Evolutionary conservation across 75 land plant species (phyloP).

Genomic region (Pinus taeda): DNA sequence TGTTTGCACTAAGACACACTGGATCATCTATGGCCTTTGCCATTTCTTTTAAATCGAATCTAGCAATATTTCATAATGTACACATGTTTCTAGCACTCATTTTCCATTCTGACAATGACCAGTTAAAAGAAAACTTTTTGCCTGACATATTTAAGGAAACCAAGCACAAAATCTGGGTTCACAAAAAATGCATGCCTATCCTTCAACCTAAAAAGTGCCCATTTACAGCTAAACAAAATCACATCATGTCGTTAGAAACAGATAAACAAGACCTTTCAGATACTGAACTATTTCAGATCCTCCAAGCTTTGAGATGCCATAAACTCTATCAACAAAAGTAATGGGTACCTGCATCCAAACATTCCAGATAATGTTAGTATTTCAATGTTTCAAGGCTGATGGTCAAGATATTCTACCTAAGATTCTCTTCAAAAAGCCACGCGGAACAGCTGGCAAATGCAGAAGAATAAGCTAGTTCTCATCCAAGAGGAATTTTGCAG

Average conservation of each 20-base stretch:
- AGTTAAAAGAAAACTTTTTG: too few relatives aligned
- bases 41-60: too few relatives aligned
- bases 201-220: too few relatives aligned
- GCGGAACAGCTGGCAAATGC: not conserved
- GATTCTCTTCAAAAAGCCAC: not conserved
- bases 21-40: too few relatives aligned
- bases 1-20: too few relatives aligned
- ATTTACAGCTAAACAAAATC: too few relatives aligned
- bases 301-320: conserved; percentile 97
- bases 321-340: conserved; percentile 98
- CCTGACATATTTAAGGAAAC: too few relatives aligned
- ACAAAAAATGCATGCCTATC: too few relatives aligned
- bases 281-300: conserved; percentile 97
- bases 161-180: too few relatives aligned
- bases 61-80: too few relatives aligned
- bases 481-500: not conserved
- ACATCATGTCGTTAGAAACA: conserved; percentile 75
- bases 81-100: too few relatives aligned
- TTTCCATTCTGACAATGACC: too few relatives aligned
- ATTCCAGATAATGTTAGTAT: conserved; percentile 1
- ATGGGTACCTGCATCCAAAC: conserved; percentile 78
- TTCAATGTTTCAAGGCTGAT: not conserved
- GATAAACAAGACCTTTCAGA: conserved; percentile 81
- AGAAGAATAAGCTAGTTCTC: not conserved
- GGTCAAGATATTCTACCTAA: conserved; percentile 8